Percentiles rank a stretch among this genome's conserved stretches.
Conservation (phyloP, 2,329 filamentous ascomycete species). For the Ascochyta viciae-villosae region DNA sequence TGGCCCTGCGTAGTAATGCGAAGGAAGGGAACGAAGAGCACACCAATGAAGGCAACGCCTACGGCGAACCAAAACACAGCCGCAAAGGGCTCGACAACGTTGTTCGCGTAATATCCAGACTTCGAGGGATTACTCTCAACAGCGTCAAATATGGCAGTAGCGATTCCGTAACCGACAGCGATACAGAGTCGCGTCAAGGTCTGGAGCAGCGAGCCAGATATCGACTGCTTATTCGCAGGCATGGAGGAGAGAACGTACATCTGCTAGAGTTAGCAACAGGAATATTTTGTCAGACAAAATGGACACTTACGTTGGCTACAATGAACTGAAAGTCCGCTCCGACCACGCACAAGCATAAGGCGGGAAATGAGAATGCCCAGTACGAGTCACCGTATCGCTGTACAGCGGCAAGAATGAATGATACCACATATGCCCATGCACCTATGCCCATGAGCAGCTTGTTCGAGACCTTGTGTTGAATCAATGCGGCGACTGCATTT, state of each 20-base stretch:
- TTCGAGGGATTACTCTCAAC: slow-evolving; percentile 40
- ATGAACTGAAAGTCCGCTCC: slow-evolving; percentile 76
- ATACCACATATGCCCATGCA: slow-evolving; percentile 52
- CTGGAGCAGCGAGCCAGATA: slow-evolving; percentile 73
- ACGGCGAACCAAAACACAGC: slow-evolving; percentile 60
- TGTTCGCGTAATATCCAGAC: slow-evolving; percentile 52
- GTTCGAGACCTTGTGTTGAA: slow-evolving; percentile 70
- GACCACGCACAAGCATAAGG: slow-evolving; percentile 66
- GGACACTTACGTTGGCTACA: slow-evolving; percentile 65
- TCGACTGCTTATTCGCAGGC: slow-evolving; percentile 67
- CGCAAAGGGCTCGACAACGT: slow-evolving; percentile 59
- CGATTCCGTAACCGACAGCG: slow-evolving; percentile 67
- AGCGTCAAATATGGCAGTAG: slow-evolving; percentile 66
- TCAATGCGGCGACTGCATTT: slow-evolving; percentile 67
- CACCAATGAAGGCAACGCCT: slow-evolving; percentile 52
- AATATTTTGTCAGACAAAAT: not conserved
- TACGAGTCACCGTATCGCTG: slow-evolving; percentile 64
- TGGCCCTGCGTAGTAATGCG: slow-evolving; percentile 62
- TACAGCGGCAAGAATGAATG: slow-evolving; percentile 64
- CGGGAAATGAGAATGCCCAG: slow-evolving; percentile 71
- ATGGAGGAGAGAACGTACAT: slow-evolving; percentile 75
- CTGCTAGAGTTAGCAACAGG: slow-evolving; percentile 39
- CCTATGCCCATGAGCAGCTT: slow-evolving; percentile 66
- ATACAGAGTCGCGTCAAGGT: slow-evolving; percentile 67
- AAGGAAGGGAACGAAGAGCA: slow-evolving; percentile 61